phyloP scores from a whole-genome alignment of 768 basidiomycete species.

The Leccinellum albellum region DNA sequence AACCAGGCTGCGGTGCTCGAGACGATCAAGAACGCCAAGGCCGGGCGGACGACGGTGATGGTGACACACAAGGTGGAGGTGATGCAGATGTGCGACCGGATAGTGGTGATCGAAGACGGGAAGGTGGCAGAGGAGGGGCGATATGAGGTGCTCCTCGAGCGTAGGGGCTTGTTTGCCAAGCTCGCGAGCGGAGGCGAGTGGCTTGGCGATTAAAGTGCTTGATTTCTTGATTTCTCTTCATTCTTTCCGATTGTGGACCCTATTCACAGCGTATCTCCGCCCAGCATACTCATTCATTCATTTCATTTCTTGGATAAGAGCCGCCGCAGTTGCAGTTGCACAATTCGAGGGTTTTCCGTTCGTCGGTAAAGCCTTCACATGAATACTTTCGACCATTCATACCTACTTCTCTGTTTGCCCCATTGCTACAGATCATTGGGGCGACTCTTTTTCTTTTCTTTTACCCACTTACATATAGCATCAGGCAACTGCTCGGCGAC shows the following conservation, averaged over 20 bases:
- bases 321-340: neutral
- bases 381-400: slow-evolving; percentile 18
- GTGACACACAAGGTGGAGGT: slow-evolving; percentile 89
- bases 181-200: slow-evolving; percentile 80
- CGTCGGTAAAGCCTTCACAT: neutral
- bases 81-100: slow-evolving; percentile 90
- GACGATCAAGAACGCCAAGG: slow-evolving; percentile 60
- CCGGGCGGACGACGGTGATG: slow-evolving; percentile 81
- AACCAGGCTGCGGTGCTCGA: slow-evolving; percentile 84
- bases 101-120: slow-evolving; percentile 80
- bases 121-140: slow-evolving; percentile 72
- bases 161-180: slow-evolving; percentile 67
- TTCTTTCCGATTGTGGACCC: neutral
- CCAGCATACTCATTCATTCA: neutral
- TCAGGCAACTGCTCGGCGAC: neutral
- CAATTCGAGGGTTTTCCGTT: neutral
- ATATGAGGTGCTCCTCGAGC: slow-evolving; percentile 66
- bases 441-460: neutral
- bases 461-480: neutral
- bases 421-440: neutral
- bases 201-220: slow-evolving; percentile 29
- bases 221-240: neutral
- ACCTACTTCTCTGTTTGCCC: slow-evolving; percentile 1
- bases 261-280: neutral
- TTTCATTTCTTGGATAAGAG: neutral